Percentiles rank a stretch among this genome's conserved stretches.
Evolutionary conservation across 306 rosid genomes (phyloP).

Genomic region (peach (Prunus persica)): Prunus_persica_NCBIv2 NC_034014.1:26823001-26823500

Average conservation of each 20-base stretch:
- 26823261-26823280: background rate
- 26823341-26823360: background rate
- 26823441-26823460: background rate
- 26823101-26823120: background rate
- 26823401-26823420: background rate
- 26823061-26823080: background rate
- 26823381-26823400: background rate
- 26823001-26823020: background rate
- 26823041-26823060: background rate
- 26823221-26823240: background rate
- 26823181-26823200: background rate
- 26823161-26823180: background rate
- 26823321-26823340: background rate
- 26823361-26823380: background rate
- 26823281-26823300: background rate
- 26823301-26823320: background rate
- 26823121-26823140: background rate
- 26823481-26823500: background rate
- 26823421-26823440: background rate
- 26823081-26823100: background rate
- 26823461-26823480: background rate
- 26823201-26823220: background rate
- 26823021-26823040: background rate
- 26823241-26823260: no score
- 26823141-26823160: background rate